Base-by-base conservation (phyloP, 2,329 filamentous ascomycete genomes). In the Cercospora sojina region DNA sequence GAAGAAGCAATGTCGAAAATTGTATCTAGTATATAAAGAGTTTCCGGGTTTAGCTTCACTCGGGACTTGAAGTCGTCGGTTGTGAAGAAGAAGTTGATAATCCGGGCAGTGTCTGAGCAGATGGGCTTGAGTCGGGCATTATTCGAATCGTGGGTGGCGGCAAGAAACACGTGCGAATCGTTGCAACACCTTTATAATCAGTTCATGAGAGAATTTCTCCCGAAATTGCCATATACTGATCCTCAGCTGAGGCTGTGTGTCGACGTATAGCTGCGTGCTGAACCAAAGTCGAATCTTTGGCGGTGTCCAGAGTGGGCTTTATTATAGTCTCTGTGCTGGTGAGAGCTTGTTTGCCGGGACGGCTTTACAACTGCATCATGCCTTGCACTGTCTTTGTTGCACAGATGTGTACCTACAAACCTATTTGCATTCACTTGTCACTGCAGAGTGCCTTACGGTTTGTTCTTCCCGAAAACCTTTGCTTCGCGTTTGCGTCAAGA, bases 1-100 rank as follows among this genome's bases (percentile, higher is more conserved):
- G 82, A 86, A 49, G 84, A 87, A 1, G 81, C 87, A 2, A 79
- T 80, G 65, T 84, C 85, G 76, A 84, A 88, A 2, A 88, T 77
- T 0, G 85, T 87, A 31, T 83, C 77, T 0, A 81, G 73, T 0
- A 79, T 83, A 8, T 81, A 80, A 0, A 77, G 74, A 0, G 75
- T 79, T 5, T 74, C 75, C 1, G 63, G 72, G 4, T 80, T 75
- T 4, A 80, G 73, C n/a, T 63, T 32, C 31, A 62, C 61, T 8
- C 49, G 64, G 7, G 8, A 31, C 18, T 64, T 62, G 64, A 69
- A 69, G 20, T 27, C 16, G 6, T 58, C 18, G n/a, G 67, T 64
- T 8, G 51, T 67, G 62, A 69, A 67, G 59, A 69, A 67, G 59
- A 32, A 27, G 13, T 61, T 38, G 49, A 67, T 64, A 12, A 38